phyloP scores from a whole-genome alignment of 2,329 filamentous ascomycete genomes.

The Pseudocercospora cruenta region DNA sequence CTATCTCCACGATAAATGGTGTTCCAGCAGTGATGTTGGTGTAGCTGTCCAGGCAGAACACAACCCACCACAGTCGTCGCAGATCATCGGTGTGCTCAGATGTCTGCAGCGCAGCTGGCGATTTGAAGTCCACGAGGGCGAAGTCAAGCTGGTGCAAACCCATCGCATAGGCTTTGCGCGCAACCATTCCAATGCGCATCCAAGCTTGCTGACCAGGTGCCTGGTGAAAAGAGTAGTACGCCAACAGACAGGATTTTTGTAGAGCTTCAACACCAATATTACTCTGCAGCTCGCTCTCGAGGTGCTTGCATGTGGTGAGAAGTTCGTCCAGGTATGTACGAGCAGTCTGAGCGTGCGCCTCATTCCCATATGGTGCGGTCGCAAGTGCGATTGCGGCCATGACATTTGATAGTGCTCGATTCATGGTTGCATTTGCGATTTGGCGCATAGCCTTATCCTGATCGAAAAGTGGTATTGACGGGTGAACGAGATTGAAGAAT shows the following conservation, averaged over 20 bases:
- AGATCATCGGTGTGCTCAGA: not conserved
- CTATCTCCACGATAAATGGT: not conserved
- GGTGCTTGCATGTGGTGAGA: not conserved
- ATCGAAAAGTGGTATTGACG: constrained; percentile 1
- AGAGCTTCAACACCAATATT: not conserved
- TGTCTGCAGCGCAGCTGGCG: not conserved
- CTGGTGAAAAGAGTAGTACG: constrained; percentile 4
- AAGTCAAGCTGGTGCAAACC: not conserved
- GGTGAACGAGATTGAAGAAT: not conserved
- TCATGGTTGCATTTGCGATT: not conserved
- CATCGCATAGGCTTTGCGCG: not conserved
- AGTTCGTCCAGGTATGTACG: not conserved
- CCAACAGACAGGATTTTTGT: not conserved
- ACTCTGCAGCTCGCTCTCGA: not conserved
- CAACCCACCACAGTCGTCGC: not conserved
- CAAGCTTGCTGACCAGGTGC: not conserved
- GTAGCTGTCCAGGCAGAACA: constrained; percentile 1
- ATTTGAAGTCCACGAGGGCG: not conserved
- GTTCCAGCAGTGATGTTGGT: not conserved
- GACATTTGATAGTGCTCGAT: not conserved
- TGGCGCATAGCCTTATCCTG: not conserved
- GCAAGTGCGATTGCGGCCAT: not conserved
- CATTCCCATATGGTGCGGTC: not conserved
- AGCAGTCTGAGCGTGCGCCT: not conserved
- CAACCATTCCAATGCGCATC: constrained; percentile 1